Conservation (phyloP, 768 basidiomycete genomes). For the Tylopilus intermedius region DNA sequence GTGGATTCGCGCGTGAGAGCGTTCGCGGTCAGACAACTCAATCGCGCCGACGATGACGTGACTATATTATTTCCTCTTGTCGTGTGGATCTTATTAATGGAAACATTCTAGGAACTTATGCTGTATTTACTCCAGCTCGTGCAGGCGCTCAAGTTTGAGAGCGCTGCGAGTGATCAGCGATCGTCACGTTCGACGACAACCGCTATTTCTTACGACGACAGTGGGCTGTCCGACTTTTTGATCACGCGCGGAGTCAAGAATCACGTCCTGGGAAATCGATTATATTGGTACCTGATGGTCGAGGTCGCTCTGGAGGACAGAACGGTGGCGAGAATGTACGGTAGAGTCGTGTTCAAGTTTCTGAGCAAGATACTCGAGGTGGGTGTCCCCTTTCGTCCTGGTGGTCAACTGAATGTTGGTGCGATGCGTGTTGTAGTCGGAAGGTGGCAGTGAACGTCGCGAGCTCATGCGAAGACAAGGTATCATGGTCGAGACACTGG, state of each 20-base stretch:
- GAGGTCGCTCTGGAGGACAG: constrained; percentile 87
- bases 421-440: constrained; percentile 39
- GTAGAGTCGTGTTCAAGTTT: constrained; percentile 83
- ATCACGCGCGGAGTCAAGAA: constrained; percentile 82
- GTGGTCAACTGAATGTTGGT: background rate
- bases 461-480: constrained; percentile 91
- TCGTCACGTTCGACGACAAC: constrained; percentile 68
- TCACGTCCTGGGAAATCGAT: constrained; percentile 77
- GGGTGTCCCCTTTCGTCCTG: constrained; percentile 7
- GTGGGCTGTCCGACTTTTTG: constrained; percentile 89
- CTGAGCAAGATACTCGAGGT: constrained; percentile 87
- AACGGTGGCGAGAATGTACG: constrained; percentile 89
- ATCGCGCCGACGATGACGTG: constrained; percentile 91
- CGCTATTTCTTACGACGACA: constrained; percentile 84
- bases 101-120: constrained; percentile 66
- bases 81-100: background rate
- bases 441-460: constrained; percentile 75
- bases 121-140: constrained; percentile 93
- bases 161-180: constrained; percentile 68
- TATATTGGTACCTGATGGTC: constrained; percentile 98
- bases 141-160: constrained; percentile 96
- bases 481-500: constrained; percentile 80
- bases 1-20: constrained; percentile 89
- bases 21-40: constrained; percentile 90
- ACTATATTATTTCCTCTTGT: constrained; percentile 18